Percentiles rank a stretch among this genome's conserved stretches.
phyloP scores from a whole-genome alignment of 768 basidiomycete species.

The Hemileccinum impolitum region DNA sequence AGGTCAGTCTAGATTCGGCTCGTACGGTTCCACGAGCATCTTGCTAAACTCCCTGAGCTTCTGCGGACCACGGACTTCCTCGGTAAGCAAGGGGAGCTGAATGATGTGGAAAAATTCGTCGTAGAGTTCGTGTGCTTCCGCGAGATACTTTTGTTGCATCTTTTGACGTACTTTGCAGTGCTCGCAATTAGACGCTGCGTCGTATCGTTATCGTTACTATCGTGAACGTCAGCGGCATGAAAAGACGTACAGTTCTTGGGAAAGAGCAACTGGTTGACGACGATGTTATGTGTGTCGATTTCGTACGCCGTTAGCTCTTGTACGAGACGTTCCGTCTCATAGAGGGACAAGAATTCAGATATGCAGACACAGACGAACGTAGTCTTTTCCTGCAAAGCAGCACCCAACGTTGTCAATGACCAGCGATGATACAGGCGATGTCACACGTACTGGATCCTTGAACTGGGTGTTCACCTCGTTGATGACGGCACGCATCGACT shows the following conservation, averaged over 20 bases:
- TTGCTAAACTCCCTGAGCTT: slow-evolving; percentile 90
- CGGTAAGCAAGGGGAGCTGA: slow-evolving; percentile 88
- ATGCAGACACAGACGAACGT: slow-evolving; percentile 99
- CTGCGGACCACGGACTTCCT: slow-evolving; percentile 94
- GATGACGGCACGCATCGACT: slow-evolving; percentile 94
- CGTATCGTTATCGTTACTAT: neutral
- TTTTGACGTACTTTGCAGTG: slow-evolving; percentile 92
- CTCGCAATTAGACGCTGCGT: slow-evolving; percentile 83
- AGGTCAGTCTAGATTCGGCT: slow-evolving; percentile 37
- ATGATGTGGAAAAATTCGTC: slow-evolving; percentile 99
- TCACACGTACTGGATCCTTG: slow-evolving; percentile 84
- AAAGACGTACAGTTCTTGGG: slow-evolving; percentile 76
- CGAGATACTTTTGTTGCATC: slow-evolving; percentile 98
- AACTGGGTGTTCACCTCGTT: slow-evolving; percentile 99
- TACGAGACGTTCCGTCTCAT: slow-evolving; percentile 97
- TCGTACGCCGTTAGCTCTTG: slow-evolving; percentile 93
- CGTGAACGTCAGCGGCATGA: neutral
- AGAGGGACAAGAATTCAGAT: slow-evolving; percentile 95
- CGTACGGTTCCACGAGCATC: slow-evolving; percentile 84
- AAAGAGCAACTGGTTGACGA: slow-evolving; percentile 96
- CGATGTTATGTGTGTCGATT: slow-evolving; percentile 98
- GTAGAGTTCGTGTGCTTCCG: slow-evolving; percentile 95
- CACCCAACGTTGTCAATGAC: neutral
- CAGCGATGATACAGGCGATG: neutral
- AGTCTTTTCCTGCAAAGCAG: slow-evolving; percentile 77